Evolutionary conservation across 192 early-diverging fungal genomes (phyloP), one percentile per base, ranked within the genome.

Genomic region (Podila horticola): DNA sequence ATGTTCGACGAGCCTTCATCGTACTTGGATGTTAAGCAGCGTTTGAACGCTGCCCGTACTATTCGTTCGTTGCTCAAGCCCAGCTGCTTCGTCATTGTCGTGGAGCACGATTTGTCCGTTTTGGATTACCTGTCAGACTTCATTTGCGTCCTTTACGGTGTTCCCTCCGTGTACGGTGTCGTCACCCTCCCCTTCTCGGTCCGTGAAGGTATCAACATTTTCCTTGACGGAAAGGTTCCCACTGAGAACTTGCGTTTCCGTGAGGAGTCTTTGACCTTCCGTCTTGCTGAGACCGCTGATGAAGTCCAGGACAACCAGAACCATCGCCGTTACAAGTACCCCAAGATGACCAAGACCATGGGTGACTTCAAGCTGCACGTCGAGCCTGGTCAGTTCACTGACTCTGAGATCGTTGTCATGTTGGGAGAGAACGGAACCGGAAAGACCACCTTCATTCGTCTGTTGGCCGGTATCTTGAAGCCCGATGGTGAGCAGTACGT

Each of bases 1-100:
- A 98, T 99, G 97, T 96, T 97, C 84, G 97, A 99, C 84, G 97
- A 99, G 86, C 97, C 97, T 61, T 99, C 97, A 48, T 95, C 93
- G 57, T 99, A 98, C 82, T 84, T 99, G 68, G 97, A 99, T 87
- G 97, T 99, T 59, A 99, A 97, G 92, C 97, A 99, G 88, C 95
- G 97, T 90, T 88, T 99, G 82, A 98, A 97, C 75, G 97, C 97
- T 65, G 96, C 96, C 68, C 86, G 89, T 38, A 94, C 96, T 26
- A 97, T 99, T 76, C 95, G 97, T 59, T 90, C 90, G 48, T 82
- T 99, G 65, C 86, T 97, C 50, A 71, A 77, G 24, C 85, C 94
- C 22, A 89, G 85, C 11, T 69, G 89, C 71, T 98, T 97, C 85
- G 92, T 99, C 58, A 95, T 99, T 83, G 95, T 95, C 68, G 96